These are phyloP conservation scores for Ulota crispa DNA, from an alignment of 225 moss, liverwort and hornwort species.

Conservation along the genomic window DNA sequence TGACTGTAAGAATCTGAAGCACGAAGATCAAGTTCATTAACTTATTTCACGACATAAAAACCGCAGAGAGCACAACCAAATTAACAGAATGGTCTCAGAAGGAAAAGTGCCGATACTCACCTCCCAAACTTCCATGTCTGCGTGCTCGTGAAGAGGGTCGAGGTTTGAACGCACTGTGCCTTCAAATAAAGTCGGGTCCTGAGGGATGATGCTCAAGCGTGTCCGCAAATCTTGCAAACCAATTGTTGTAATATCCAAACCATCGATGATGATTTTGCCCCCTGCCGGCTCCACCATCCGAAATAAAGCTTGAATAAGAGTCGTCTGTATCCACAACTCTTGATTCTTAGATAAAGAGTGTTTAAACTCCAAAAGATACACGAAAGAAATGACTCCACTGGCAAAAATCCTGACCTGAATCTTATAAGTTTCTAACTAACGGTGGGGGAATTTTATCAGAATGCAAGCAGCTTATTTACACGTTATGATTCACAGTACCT, in stretches of 20 bases:
- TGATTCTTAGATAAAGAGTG: slow-evolving; percentile 1
- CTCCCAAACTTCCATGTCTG: slow-evolving; percentile 80
- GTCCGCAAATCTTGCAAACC: slow-evolving; percentile 78
- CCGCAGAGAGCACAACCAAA: not conserved
- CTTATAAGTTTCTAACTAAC: not conserved
- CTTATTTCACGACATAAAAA: not conserved
- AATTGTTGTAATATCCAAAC: slow-evolving; percentile 67
- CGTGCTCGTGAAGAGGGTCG: slow-evolving; percentile 70
- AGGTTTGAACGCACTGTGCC: slow-evolving; percentile 78
- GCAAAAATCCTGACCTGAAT: not conserved
- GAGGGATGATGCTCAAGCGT: slow-evolving; percentile 80
- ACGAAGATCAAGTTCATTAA: not conserved
- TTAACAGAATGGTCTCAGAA: not conserved
- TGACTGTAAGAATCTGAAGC: not conserved
- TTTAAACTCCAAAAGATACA: not conserved
- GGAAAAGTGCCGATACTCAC: slow-evolving; percentile 29
- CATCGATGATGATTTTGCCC: slow-evolving; percentile 73
- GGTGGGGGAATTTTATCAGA: not conserved
- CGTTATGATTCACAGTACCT: slow-evolving; percentile 16
- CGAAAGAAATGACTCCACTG: not conserved
- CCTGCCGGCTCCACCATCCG: slow-evolving; percentile 75
- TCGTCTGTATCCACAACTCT: slow-evolving; percentile 46
- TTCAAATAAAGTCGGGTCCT: slow-evolving; percentile 91
- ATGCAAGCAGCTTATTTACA: not conserved
- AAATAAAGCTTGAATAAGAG: slow-evolving; percentile 80